These are phyloP conservation scores for Saturnispora galanensis DNA, from an alignment of 805 yeast genomes.

Conservation along the genomic window DNA sequence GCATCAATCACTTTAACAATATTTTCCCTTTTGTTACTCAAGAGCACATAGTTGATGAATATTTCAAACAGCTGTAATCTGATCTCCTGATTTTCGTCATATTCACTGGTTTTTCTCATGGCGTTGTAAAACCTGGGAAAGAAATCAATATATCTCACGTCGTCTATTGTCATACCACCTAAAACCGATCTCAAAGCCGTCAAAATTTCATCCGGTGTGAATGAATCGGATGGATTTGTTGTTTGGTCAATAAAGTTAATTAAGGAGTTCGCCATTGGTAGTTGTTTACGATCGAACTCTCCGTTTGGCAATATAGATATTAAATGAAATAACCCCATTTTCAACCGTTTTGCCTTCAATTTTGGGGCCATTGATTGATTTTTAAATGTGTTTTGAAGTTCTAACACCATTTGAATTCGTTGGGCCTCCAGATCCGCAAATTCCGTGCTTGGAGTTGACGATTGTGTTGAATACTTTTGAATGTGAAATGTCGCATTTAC, in stretches of 20 bases:
- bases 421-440: conserved; percentile 13
- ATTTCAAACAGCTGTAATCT: conserved; percentile 26
- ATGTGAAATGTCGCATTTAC: neutral
- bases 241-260: conserved; percentile 24
- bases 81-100: conserved; percentile 12
- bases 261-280: conserved; percentile 23
- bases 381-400: conserved; percentile 19
- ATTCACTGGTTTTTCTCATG: conserved; percentile 20
- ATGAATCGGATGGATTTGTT: conserved; percentile 18
- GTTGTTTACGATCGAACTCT: conserved; percentile 18
- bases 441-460: conserved; percentile 2
- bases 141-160: conserved; percentile 23
- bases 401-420: conserved; percentile 12
- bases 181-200: conserved; percentile 17
- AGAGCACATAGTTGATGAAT: conserved; percentile 24
- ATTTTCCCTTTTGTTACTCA: conserved; percentile 22
- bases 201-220: conserved; percentile 18
- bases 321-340: conserved; percentile 15
- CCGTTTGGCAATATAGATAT: conserved; percentile 15
- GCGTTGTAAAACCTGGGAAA: conserved; percentile 27
- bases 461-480: neutral
- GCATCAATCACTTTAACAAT: conserved; percentile 21
- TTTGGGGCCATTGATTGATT: conserved; percentile 20
- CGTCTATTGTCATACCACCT: conserved; percentile 22
- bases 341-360: conserved; percentile 20